Evolutionary conservation across 805 yeast genomes (phyloP).

Genomic region (Kluyveromyces siamensis): DNA sequence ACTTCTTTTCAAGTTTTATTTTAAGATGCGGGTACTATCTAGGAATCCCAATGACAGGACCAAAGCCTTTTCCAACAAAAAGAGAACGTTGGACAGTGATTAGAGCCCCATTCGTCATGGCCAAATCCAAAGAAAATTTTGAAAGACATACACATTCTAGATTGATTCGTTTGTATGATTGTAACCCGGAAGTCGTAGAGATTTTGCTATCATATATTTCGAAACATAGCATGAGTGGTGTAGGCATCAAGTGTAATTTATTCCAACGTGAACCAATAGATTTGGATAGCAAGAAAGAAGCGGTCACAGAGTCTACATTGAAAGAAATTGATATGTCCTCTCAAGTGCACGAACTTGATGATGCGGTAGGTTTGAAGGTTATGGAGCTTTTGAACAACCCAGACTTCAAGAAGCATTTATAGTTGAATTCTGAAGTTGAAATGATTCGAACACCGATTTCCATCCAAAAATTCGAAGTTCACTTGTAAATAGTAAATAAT

Average conservation of each 20-base stretch:
- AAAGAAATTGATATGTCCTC: background rate
- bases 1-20: slow-evolving; percentile 76
- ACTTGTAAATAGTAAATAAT: background rate
- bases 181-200: slow-evolving; percentile 78
- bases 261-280: slow-evolving; percentile 45
- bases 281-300: slow-evolving; percentile 32
- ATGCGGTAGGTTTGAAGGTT: slow-evolving; percentile 41
- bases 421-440: slow-evolving; percentile 4
- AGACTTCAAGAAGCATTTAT: slow-evolving; percentile 47
- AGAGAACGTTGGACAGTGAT: slow-evolving; percentile 90
- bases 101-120: slow-evolving; percentile 87
- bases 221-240: slow-evolving; percentile 71
- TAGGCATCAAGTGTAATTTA: slow-evolving; percentile 70
- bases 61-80: slow-evolving; percentile 57
- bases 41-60: slow-evolving; percentile 78
- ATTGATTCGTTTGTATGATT: slow-evolving; percentile 67
- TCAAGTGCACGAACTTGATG: slow-evolving; percentile 11
- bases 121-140: slow-evolving; percentile 90
- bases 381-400: slow-evolving; percentile 63
- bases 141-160: slow-evolving; percentile 80
- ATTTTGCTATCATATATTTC: slow-evolving; percentile 69
- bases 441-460: background rate
- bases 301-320: slow-evolving; percentile 14
- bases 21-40: slow-evolving; percentile 83
- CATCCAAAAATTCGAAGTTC: background rate